Evolutionary conservation across 495 filamentous ascomycete genomes (phyloP), one percentile per base, ranked within the genome.

Genomic region (Oleoguttula mirabilis): DNA sequence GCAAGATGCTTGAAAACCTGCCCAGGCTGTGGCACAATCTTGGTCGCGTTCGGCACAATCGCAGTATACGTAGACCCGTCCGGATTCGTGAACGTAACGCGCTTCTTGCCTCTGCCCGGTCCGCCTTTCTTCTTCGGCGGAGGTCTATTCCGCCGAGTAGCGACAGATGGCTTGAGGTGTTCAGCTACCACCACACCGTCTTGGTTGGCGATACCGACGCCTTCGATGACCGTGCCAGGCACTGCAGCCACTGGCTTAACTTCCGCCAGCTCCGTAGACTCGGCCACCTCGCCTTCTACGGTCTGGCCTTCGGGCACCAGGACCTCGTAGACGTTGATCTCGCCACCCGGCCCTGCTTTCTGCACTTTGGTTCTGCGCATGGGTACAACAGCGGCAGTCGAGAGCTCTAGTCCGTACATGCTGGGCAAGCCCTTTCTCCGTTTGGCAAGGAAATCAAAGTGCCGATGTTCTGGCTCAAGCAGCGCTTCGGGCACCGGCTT

Each of bases 291-390:
- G 32, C 83, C 83, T 38, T 88, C 84, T 2, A 93, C 75, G 3
- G 66, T 70, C 58, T 88, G 83, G 0, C 87, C 87, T 43, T 87
- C 82, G 3, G 77, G 72, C 4, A 90, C 73, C 36, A 83, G 78
- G 7, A 86, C 77, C 46, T 88, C 84, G 57, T 84, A 82, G 17
- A 88, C 73, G 37, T 77, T 81, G 11, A 80, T 72, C 54, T 86
- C 85, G 16, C 87, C 87, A 2, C 75, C 75, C 0, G 80, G 75
- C 54, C 92, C 84, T 6, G 76, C 65, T 41, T 81, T 76, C 51
- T 78, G 75, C 35, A 94, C 81, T 40, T 77, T 90, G 0, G 81
- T 84, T 53, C 79, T 79, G 23, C 77, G 73, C 63, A 87, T 80
- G 6, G 66, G 58, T 11, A 66, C 64, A 8, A 17, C 3, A 1